phyloP scores from a whole-genome alignment of 768 basidiomycete species.

The Mycena vitilis region DNA sequence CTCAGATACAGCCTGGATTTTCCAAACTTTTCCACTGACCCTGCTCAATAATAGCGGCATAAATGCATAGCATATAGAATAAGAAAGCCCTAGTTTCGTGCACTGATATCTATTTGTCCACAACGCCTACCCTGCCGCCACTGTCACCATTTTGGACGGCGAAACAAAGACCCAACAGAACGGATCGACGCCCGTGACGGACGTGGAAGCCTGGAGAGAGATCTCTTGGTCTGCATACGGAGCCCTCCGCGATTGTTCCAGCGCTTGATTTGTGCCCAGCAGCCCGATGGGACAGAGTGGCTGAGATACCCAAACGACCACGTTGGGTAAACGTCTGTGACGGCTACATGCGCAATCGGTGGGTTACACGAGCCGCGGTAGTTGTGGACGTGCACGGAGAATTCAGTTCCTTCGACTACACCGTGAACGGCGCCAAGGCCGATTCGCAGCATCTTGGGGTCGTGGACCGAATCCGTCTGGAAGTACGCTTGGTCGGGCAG shows the following conservation, averaged over 20 bases:
- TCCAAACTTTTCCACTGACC: too few species aligned
- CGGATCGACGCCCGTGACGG: slow-evolving; percentile 18
- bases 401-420: slow-evolving; percentile 70
- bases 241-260: slow-evolving; percentile 70
- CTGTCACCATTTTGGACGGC: slow-evolving; percentile 10
- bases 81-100: too few species aligned
- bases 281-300: slow-evolving; percentile 47
- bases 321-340: slow-evolving; percentile 65
- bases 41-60: too few species aligned
- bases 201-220: slow-evolving; percentile 12
- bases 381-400: slow-evolving; percentile 73
- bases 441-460: slow-evolving; percentile 55
- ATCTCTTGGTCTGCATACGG: slow-evolving; percentile 39
- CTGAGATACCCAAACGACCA: slow-evolving; percentile 66
- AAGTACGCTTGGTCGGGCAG: slow-evolving; percentile 59
- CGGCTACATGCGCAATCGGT: slow-evolving; percentile 60
- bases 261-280: slow-evolving; percentile 62
- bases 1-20: too few species aligned
- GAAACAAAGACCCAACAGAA: slow-evolving; percentile 20
- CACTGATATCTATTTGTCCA: too few species aligned
- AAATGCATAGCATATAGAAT: too few species aligned
- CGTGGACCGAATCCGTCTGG: slow-evolving; percentile 53
- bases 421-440: slow-evolving; percentile 73
- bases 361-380: slow-evolving; percentile 68
- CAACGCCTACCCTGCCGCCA: not conserved